Evolutionary conservation across 768 basidiomycete species (phyloP).

Genomic region (Chalciporus chontae): DNA sequence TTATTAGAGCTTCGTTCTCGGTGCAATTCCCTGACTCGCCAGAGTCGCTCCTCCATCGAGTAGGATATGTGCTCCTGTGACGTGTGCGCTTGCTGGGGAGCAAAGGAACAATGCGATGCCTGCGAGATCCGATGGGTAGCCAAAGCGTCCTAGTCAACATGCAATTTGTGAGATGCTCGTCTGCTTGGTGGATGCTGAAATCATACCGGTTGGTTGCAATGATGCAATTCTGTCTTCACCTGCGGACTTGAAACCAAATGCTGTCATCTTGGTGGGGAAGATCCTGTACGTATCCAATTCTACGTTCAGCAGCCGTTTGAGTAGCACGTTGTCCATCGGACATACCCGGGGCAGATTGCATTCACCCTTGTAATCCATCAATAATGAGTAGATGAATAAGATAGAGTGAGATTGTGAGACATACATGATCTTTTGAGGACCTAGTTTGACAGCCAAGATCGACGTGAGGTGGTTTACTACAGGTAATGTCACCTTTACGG

Average conservation of each 20-base stretch:
- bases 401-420: conserved; percentile 25
- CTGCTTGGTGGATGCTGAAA: background rate
- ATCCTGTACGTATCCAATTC: conserved; percentile 36
- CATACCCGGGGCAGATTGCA: conserved; percentile 78
- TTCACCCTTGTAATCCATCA: conserved; percentile 55
- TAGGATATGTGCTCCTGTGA: conserved; percentile 70
- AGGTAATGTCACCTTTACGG: background rate
- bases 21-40: conserved; percentile 19
- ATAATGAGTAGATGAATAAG: background rate
- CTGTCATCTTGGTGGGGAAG: conserved; percentile 85
- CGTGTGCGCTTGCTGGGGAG: conserved; percentile 67
- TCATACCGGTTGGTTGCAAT: conserved; percentile 61
- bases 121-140: conserved; percentile 63
- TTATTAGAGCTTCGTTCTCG: conserved; percentile 23
- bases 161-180: background rate
- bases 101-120: conserved; percentile 68
- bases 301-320: background rate
- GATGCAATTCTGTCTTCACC: conserved; percentile 52
- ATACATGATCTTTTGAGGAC: conserved; percentile 58
- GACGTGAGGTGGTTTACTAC: conserved; percentile 79
- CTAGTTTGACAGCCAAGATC: conserved; percentile 64
- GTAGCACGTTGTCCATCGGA: background rate
- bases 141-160: conserved; percentile 53
- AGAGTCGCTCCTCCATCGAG: conserved; percentile 61
- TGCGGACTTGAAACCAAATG: conserved; percentile 55